Evolutionary conservation across 176 grass and related monocot species (phyloP).

Genomic region (Lolium multiflorum): DNA sequence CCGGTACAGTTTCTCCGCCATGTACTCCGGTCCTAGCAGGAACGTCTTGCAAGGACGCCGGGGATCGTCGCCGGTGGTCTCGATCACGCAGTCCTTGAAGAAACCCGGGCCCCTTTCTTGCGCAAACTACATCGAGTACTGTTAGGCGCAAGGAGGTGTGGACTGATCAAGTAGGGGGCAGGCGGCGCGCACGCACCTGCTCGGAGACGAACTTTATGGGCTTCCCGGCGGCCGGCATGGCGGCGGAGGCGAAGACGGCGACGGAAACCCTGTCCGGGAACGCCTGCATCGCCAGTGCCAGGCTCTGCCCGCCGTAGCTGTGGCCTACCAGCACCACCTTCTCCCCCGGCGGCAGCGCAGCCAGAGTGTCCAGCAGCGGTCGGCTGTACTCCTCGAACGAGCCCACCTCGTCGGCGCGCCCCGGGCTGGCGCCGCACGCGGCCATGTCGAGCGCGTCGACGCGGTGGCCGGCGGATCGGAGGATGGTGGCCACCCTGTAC

Average conservation of each 20-base stretch:
- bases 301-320: constrained; percentile 43
- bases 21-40: constrained; percentile 33
- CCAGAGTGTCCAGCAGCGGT: constrained; percentile 34
- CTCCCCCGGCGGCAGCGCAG: constrained; percentile 27
- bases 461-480: constrained; percentile 31
- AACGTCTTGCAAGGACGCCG: constrained; percentile 11
- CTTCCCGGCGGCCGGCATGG: constrained; percentile 44
- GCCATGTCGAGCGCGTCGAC: constrained; percentile 61
- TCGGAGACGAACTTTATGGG: constrained; percentile 10
- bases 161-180: background rate
- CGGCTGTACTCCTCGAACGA: constrained; percentile 41
- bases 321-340: constrained; percentile 52
- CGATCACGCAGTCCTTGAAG: constrained; percentile 25
- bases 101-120: constrained; percentile 12
- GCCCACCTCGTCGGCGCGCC: constrained; percentile 23
- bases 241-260: constrained; percentile 52
- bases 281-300: constrained; percentile 50
- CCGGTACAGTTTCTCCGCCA: constrained; percentile 14
- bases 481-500: constrained; percentile 42
- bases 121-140: background rate
- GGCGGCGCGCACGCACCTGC: background rate
- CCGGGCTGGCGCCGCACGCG: constrained; percentile 40
- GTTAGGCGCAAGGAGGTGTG: background rate
- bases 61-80: background rate
- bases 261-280: constrained; percentile 49